A percentile compares a stretch with the other conserved stretches of the same genome.
phyloP scores from a whole-genome alignment of 2,329 filamentous ascomycete species.

The Cordyceps pruinosa region DNA sequence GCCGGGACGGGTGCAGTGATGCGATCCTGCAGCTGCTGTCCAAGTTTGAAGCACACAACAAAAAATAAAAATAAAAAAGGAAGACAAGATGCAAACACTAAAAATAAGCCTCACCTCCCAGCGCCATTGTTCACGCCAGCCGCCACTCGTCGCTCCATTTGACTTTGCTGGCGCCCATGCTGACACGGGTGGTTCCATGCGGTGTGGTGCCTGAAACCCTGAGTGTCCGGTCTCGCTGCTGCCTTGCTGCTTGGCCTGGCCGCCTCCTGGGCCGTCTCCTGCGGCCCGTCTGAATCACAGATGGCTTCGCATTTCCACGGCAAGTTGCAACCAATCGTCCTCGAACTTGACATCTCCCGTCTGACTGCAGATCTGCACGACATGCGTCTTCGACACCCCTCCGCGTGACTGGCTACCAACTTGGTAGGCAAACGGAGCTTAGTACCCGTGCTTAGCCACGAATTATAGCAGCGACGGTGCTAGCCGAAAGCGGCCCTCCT shows the following conservation, averaged over 20 bases:
- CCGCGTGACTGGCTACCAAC: neutral
- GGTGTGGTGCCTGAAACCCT: conserved; percentile 4
- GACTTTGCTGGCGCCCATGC: too few species aligned
- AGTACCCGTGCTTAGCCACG: neutral
- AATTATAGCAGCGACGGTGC: neutral
- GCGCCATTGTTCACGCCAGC: too few species aligned
- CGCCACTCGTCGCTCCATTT: too few species aligned
- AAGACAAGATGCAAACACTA: too few species aligned
- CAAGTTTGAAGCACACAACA: too few species aligned
- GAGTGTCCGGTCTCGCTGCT: neutral
- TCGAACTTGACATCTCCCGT: neutral
- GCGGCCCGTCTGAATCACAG: neutral
- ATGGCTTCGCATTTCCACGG: neutral
- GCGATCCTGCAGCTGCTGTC: too few species aligned
- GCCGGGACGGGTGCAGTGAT: too few species aligned
- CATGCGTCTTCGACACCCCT: neutral
- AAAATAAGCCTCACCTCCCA: too few species aligned
- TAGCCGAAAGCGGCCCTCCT: neutral
- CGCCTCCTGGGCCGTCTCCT: neutral
- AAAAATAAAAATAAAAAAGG: too few species aligned
- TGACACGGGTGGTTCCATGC: neutral
- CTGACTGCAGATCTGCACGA: neutral
- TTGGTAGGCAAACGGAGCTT: neutral
- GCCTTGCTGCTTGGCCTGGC: too few species aligned
- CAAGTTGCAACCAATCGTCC: neutral